Conservation (phyloP, 2,329 filamentous ascomycete species). For the Pseudogymnoascus sp. region DNA sequence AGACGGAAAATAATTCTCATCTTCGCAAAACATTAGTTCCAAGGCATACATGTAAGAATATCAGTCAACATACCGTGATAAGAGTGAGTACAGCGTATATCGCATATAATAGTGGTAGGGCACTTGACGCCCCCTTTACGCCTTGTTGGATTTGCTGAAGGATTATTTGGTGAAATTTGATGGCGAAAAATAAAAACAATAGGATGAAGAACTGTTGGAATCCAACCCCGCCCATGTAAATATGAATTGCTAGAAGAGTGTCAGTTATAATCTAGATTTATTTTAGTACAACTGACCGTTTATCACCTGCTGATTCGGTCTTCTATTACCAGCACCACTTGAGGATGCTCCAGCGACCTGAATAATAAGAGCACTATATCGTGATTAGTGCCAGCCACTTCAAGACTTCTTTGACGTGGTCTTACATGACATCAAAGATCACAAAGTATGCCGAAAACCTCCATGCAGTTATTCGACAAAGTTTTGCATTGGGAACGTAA, state of each 20-base stretch:
- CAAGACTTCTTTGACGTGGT: not conserved
- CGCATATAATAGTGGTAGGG: conserved; percentile 23
- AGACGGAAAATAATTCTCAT: conserved; percentile 49
- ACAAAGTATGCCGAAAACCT: conserved; percentile 24
- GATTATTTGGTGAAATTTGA: conserved; percentile 31
- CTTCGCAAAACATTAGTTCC: conserved; percentile 17
- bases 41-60: not conserved
- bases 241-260: conserved; percentile 31
- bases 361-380: conserved; percentile 21
- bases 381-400: conserved; percentile 6
- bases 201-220: conserved; percentile 45
- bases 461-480: conserved; percentile 19
- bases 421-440: conserved; percentile 24
- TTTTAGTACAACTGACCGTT: conserved; percentile 12
- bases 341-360: conserved; percentile 18
- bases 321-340: conserved; percentile 32
- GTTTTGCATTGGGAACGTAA: conserved; percentile 18
- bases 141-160: conserved; percentile 16
- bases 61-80: conserved; percentile 29
- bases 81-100: conserved; percentile 33
- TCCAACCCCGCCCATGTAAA: conserved; percentile 48
- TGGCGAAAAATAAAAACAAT: conserved; percentile 36
- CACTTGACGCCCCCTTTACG: not conserved
- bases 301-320: conserved; percentile 21
- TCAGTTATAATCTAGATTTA: conserved; percentile 21